These are phyloP conservation scores for Silene conica DNA, from an alignment of 148 eudicot genomes.

Conservation along the genomic window DNA sequence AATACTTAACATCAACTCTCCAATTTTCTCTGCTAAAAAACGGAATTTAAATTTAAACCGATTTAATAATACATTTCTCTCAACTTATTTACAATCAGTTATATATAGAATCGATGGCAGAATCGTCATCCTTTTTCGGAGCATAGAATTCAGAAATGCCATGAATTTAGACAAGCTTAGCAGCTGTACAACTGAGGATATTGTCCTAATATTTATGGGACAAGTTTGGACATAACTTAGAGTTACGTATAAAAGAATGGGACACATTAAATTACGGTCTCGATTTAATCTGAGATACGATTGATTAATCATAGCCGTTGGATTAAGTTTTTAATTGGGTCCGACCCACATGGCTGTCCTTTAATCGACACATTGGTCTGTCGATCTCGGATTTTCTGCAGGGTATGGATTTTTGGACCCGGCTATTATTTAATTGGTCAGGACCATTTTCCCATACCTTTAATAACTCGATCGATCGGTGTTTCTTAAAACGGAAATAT, in stretches of 20 bases:
- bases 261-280: neutral
- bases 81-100: no score
- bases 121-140: no score
- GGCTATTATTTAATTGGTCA: neutral
- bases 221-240: constrained; percentile 26
- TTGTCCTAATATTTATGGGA: constrained; percentile 34
- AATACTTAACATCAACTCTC: no score
- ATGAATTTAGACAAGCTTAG: constrained; percentile 28
- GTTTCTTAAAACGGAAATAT: no score
- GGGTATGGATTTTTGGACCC: neutral
- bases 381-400: constrained; percentile 15
- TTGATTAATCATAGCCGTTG: constrained; percentile 10
- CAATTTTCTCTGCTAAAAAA: no score
- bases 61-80: no score
- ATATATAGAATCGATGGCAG: no score
- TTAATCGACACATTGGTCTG: constrained; percentile 16
- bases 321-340: constrained; percentile 20
- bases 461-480: neutral
- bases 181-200: constrained; percentile 25
- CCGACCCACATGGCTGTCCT: constrained; percentile 25
- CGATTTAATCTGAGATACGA: constrained; percentile 14
- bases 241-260: constrained; percentile 5
- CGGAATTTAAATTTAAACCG: no score
- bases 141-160: constrained; percentile 11
- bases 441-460: neutral